phyloP scores from a whole-genome alignment of 192 early-diverging fungal species.

The Pecoramyces ruminantium region DNA sequence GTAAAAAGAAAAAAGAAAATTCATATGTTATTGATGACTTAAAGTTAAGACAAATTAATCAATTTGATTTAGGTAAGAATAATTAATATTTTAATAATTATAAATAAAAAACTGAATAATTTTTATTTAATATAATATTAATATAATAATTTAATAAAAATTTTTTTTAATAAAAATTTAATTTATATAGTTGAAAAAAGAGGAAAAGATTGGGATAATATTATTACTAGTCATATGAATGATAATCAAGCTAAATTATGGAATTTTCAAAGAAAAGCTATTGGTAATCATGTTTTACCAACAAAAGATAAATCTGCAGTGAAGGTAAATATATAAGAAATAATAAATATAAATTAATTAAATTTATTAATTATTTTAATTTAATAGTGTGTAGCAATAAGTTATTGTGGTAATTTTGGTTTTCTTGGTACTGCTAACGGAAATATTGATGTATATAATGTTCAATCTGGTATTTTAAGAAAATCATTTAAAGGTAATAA shows the following conservation, averaged over 20 bases:
- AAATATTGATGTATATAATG: constrained; percentile 74
- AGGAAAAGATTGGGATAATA: constrained; percentile 78
- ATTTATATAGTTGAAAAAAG: constrained; percentile 36
- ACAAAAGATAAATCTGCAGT: constrained; percentile 41
- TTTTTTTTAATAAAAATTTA: no score
- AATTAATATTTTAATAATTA: no score
- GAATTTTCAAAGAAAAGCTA: constrained; percentile 55
- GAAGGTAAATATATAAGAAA: constrained; percentile 22
- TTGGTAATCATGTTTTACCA: constrained; percentile 51
- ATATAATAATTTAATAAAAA: no score
- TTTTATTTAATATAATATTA: no score
- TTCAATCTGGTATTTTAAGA: constrained; percentile 77
- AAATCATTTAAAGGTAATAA: constrained; percentile 47
- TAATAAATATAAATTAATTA: no score
- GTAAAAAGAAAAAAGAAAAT: constrained; percentile 49
- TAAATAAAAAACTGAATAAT: no score
- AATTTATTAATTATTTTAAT: constrained; percentile 6
- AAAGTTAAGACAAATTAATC: constrained; percentile 53
- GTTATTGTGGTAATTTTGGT: constrained; percentile 85
- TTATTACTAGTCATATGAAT: constrained; percentile 74
- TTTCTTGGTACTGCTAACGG: constrained; percentile 67
- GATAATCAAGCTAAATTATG: constrained; percentile 57
- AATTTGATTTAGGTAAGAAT: constrained; percentile 47
- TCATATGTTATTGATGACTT: constrained; percentile 39
- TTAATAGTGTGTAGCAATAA: constrained; percentile 43